Evolutionary conservation across 805 yeast genomes (phyloP), one percentile per base, ranked within the genome.

Genomic region (Torulaspora maleeae): DNA sequence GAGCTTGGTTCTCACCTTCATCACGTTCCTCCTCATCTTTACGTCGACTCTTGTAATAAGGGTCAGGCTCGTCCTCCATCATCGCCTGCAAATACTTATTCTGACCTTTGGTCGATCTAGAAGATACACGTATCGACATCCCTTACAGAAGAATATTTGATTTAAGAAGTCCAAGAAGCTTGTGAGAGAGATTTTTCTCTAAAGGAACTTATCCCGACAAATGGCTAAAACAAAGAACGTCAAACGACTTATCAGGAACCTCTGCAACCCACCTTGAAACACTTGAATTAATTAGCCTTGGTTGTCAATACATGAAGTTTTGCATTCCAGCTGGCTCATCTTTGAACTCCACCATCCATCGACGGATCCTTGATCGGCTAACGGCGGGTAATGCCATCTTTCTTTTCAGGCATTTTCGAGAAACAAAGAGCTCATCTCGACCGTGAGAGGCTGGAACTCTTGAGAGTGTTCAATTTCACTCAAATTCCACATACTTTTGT

Each of bases 71-170:
- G 24, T 65, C 66, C 41, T 61, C 48, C 36, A 56, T 41, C 36
- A 61, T 58, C 13, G 53, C 46, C 27, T 59, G 59, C 34, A 64
- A 43, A 28, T 60, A 59, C 36, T 61, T 50, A 45, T 72, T 70
- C 38, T 60, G 57, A 16, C 78, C 77, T 50, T 70, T 73, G 29
- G 68, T 73, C 8, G 70, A 57, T 50, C 77, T 66, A 5, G 70
- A 51, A 6, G 77, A 73, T 8, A 72, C 67, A 44, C 78, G 72
- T 11, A 71, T 48, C 19, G 56, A 52, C 62, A 57, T 55, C 30
- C 22, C 29, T 28, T 32, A 27, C 22, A 27, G 29, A 32, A 34
- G 54, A 37, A 22, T 33, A 20, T 24, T 24, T 30, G 25, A 33
- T 20, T 27, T 30, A 20, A 41, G 39, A 34, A 39, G 32, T 27